Percentiles rank a stretch among this genome's conserved stretches.
Conservation (phyloP, 2,329 filamentous ascomycete genomes). For the Scedosporium apiospermum region DNA sequence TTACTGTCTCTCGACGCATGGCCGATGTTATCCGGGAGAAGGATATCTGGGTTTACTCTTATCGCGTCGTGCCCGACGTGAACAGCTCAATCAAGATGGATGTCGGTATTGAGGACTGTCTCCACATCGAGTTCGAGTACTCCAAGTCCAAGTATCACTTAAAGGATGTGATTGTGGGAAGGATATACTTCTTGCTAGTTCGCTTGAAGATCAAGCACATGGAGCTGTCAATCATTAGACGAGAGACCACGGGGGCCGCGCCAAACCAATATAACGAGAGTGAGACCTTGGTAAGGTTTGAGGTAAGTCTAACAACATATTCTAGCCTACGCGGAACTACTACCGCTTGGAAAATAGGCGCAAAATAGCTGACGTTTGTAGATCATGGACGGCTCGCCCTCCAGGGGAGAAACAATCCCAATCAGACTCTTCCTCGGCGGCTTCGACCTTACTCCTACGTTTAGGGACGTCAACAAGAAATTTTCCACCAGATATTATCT, state of each 20-base stretch:
- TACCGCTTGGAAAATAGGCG: not conserved
- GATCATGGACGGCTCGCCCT: slow-evolving; percentile 99
- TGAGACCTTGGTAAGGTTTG: slow-evolving; percentile 93
- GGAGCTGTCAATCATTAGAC: slow-evolving; percentile 94
- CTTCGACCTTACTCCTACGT: slow-evolving; percentile 95
- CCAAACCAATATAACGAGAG: slow-evolving; percentile 99
- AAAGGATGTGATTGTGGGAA: slow-evolving; percentile 96
- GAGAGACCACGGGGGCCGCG: slow-evolving; percentile 91
- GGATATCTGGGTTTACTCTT: slow-evolving; percentile 99
- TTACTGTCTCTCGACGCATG: slow-evolving; percentile 94
- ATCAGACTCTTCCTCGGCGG: slow-evolving; percentile 95
- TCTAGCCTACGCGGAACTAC: not conserved
- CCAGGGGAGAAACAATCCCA: slow-evolving; percentile 86
- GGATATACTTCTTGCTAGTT: slow-evolving; percentile 96
- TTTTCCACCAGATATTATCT: slow-evolving; percentile 98
- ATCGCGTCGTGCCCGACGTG: slow-evolving; percentile 94
- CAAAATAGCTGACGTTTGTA: slow-evolving; percentile 18
- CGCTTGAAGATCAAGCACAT: slow-evolving; percentile 99
- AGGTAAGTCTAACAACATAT: slow-evolving; percentile 41
- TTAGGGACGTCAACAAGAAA: slow-evolving; percentile 99
- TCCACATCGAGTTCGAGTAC: slow-evolving; percentile 99
- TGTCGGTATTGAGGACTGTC: slow-evolving; percentile 96
- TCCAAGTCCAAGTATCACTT: slow-evolving; percentile 98
- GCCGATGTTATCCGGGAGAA: slow-evolving; percentile 97
- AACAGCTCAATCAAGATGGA: slow-evolving; percentile 99